Percentiles rank a stretch among this genome's conserved stretches.
phyloP scores from a whole-genome alignment of 805 yeast species.

The Scheffersomyces lignosus region DNA sequence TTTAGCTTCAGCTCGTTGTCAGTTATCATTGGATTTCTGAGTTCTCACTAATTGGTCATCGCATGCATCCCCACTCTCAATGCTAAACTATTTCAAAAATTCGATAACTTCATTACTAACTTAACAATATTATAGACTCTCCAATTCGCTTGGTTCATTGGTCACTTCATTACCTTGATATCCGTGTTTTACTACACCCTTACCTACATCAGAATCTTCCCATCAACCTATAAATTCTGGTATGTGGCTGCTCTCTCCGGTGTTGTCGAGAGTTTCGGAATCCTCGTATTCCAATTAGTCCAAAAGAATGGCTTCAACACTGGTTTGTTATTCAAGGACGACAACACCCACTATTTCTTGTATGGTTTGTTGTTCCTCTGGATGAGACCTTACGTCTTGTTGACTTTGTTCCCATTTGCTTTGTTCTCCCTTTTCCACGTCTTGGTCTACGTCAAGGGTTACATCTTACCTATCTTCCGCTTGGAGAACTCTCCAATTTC shows the following conservation, averaged over 20 bases:
- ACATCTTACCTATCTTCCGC: slow-evolving; percentile 61
- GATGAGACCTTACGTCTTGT: slow-evolving; percentile 56
- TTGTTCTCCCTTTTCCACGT: slow-evolving; percentile 82
- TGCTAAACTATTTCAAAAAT: too few species aligned
- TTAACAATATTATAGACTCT: slow-evolving; percentile 33
- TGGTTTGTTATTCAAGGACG: slow-evolving; percentile 42
- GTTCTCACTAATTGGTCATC: too few species aligned
- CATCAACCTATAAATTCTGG: slow-evolving; percentile 31
- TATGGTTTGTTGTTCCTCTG: slow-evolving; percentile 47
- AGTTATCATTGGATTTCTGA: too few species aligned
- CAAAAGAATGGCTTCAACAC: slow-evolving; percentile 28
- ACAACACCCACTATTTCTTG: slow-evolving; percentile 73
- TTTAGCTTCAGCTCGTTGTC: too few species aligned
- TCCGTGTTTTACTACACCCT: slow-evolving; percentile 31
- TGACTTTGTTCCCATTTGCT: slow-evolving; percentile 71
- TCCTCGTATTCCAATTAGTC: slow-evolving; percentile 62
- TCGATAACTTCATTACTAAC: slow-evolving; percentile 6
- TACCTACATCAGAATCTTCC: slow-evolving; percentile 32
- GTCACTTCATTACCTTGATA: slow-evolving; percentile 37
- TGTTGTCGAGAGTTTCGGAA: slow-evolving; percentile 70
- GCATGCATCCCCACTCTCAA: too few species aligned
- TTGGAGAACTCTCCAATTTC: slow-evolving; percentile 32
- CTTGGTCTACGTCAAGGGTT: slow-evolving; percentile 64
- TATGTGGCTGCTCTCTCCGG: slow-evolving; percentile 64
- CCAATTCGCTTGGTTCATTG: slow-evolving; percentile 77